Evolutionary conservation across 495 filamentous ascomycete genomes (phyloP), one percentile per base, ranked within the genome.

Genomic region (Aspergillus panamensis): DNA sequence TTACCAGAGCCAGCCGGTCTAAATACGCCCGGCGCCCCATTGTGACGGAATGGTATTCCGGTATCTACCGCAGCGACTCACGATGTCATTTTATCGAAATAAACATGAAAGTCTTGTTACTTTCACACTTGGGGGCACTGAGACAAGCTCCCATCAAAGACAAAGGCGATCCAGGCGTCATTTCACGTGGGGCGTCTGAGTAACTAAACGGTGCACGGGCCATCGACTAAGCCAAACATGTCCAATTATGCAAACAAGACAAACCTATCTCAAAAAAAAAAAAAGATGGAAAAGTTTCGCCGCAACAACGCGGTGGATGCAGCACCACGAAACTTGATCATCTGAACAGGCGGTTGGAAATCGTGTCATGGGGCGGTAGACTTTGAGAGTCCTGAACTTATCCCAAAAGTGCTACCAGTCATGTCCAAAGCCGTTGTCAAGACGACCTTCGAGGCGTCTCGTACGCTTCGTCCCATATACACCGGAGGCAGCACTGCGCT

Each of bases 381-480:
- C 55, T 45, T n/a, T n/a, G 16, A 37, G 14, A 48, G 0, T 10
- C 42, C 20, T 30, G 4, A 51, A 17, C 44, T 42, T 49, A 40
- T 9, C 17, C 16, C 31, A 31, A 62, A 56, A 57, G 59, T 57
- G 49, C 21, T 33, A 33, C 63, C 49, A 67, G 65, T 63, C 59
- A 81, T 80, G 79, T 76, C 78, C 42, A 72, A 78, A 71, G 69
- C 69, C 60, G 70, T 71, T 54, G 69, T 80, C 51, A 87, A 90
- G 78, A 97, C 92, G 21, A 95, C 95, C 40, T 99, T 96, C 69
- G 88, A 92, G 70, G 82, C 87, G 53, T 78, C 77, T 59, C 83
- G 86, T 58, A 85, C 88, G 21, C 90, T 99, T 44, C 90, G 91
- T 63, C 95, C 94, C 35, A 91, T 97, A 44, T 96, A 93, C 70